Base-by-base conservation (phyloP, 257 asterid genomes). In the Solanum bukasovii region DNA sequence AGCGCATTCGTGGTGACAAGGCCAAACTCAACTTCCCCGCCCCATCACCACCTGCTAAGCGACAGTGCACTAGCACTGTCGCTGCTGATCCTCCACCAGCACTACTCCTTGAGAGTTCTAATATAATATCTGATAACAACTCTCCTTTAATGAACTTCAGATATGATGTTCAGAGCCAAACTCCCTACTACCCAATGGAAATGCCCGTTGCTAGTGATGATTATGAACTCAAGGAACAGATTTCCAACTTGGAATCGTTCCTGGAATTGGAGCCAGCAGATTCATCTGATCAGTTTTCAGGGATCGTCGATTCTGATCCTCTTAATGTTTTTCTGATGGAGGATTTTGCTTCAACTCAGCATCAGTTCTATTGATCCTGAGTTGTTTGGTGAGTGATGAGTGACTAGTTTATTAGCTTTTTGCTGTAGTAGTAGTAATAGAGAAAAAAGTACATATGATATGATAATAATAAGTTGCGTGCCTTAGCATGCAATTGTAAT, bases 21-120 rank as follows among this genome's bases (percentile, higher is more conserved):
- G 99, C 98, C 70, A 96, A 94, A 90, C 96, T 96, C 94, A 96
- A 95, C 90, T 96, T 96, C 37, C 85, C n/a, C 87, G 31, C 91
- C 11, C 74, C 90, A 37, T 78, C 89, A 9, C 83, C 91, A 14
- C 86, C 87, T 1, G 89, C 88, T 89, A 84, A n/a, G 89, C 94
- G 61, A 93, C 94, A 92, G 82, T 88, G 87, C 89, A 65, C 8
- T 90, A 65, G 87, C 89, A 56, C 8, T 90, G 44, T 16, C 75
- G 88, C 91, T 16, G 10, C n/a, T 25, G 88, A 88, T 65, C 72
- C 42, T 89, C 86, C 90, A n/a, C 16, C 16, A n/a, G 31, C 71
- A 4, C 71, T 89, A 4, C 59, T 73, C 27, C 85, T 91, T 40
- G 91, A 72, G 25, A 84, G 84, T 59, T 86, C 72, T 3, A 18